Evolutionary conservation across 306 rosid genomes (phyloP).

Genomic region (Luffa acutangula): DNA sequence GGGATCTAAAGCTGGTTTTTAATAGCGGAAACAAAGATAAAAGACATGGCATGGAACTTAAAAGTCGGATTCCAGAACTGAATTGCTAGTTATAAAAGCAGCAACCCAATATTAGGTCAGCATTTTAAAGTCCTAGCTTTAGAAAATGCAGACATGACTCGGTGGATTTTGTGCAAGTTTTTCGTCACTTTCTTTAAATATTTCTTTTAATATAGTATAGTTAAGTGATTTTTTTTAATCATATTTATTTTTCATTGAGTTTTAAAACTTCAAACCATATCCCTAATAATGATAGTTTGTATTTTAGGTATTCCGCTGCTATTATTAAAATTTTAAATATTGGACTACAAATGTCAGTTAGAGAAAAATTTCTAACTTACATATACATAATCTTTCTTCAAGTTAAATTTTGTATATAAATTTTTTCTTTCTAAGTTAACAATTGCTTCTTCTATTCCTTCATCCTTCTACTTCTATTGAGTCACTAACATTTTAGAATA

Average conservation of each 20-base stretch:
- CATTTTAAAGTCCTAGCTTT: neutral
- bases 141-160: neutral
- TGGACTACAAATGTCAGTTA: too few relatives aligned
- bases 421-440: too few relatives aligned
- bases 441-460: too few relatives aligned
- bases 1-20: neutral
- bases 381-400: too few relatives aligned
- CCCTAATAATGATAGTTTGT: neutral
- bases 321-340: too few relatives aligned
- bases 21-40: neutral
- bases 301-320: too few relatives aligned
- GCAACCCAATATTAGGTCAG: neutral
- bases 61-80: neutral
- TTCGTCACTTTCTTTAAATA: neutral
- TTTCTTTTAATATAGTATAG: too few relatives aligned
- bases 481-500: too few relatives aligned
- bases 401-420: too few relatives aligned
- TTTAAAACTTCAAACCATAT: neutral
- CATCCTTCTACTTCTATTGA: too few relatives aligned
- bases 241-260: neutral
- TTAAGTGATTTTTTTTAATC: too few relatives aligned
- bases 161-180: neutral
- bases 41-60: neutral
- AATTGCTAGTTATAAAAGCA: neutral
- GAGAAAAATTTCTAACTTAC: too few relatives aligned